Percentiles rank a stretch among this genome's conserved stretches.
Conservation (phyloP, 192 early-diverging fungal genomes). For the Mortierella alpina region DNA sequence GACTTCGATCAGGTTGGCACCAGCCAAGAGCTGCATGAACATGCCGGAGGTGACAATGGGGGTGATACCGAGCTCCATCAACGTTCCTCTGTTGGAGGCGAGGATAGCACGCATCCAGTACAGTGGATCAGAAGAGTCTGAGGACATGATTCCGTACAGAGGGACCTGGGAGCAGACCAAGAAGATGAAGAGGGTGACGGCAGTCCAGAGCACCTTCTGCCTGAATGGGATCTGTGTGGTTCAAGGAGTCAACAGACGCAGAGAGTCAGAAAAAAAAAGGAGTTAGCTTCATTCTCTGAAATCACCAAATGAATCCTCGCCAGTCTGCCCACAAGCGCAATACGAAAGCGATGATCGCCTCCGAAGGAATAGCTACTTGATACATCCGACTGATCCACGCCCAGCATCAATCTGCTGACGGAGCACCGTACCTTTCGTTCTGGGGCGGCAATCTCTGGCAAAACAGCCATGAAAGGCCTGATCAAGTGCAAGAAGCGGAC, state of each 20-base stretch:
- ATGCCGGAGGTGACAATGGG: conserved; percentile 95
- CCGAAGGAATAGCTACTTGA: too few species aligned
- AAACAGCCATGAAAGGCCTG: conserved; percentile 96
- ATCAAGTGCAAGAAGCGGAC: conserved; percentile 97
- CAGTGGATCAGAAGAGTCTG: conserved; percentile 97
- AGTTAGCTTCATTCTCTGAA: too few species aligned
- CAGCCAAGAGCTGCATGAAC: conserved; percentile 98
- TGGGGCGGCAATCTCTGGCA: conserved; percentile 97
- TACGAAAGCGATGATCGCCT: too few species aligned
- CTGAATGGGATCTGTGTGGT: conserved; percentile 86
- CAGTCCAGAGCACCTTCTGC: conserved; percentile 99
- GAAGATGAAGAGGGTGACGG: conserved; percentile 99
- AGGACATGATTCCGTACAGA: conserved; percentile 99
- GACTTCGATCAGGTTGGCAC: conserved; percentile 97
- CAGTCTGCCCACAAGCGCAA: too few species aligned
- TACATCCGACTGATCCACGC: too few species aligned
- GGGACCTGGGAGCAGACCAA: conserved; percentile 99
- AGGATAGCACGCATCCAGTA: conserved; percentile 99
- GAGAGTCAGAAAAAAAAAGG: background rate
- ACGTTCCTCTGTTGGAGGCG: conserved; percentile 98
- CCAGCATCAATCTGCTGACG: too few species aligned
- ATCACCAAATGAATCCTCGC: too few species aligned
- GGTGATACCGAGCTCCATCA: conserved; percentile 99
- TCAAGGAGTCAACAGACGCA: too few species aligned
- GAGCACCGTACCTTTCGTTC: conserved; percentile 88